Base-by-base conservation (phyloP, 306 rosid genomes). In the Dalbergia oliveri region DNA sequence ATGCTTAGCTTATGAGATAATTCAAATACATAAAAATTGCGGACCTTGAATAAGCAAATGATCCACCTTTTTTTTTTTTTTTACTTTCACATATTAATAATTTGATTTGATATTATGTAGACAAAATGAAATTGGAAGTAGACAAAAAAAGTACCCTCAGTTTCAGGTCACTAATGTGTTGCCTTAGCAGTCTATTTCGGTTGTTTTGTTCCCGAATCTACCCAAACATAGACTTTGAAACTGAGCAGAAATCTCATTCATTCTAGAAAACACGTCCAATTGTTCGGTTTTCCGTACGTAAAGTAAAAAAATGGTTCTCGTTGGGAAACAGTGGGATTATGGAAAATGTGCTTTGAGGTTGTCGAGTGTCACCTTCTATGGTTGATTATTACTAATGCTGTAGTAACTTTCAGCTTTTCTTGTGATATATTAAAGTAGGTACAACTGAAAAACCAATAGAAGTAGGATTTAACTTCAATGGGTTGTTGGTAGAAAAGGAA, bases 181-280 rank as follows among this genome's bases (percentile, higher is more conserved):
- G 44, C 19, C 68, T 4, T 6, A 34, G 44, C 35, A 33, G 19
- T 63, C 45, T 19, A 63, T 62, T 50, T 62, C 1, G 31, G 62
- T 33, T 14, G 68, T 37, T 9, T 44, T 44, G 34, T 15, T 13
- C 44, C 45, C 45, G 15, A 63, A 33, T 63, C 11, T 18, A 63
- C 18, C 68, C 10, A 34, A 49, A 14, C 12, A 14, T 34, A n/a
- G 31, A 8, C 45, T 63, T 34, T 1, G 11, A 35, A 33, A 63
- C 43, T 63, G 45, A 63, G 45, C 21, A 33, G 44, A 35, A 63
- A 61, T 56, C 61, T 18, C 61, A 56, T 56, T 56, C 61, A 56
- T 56, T 56, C 31, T 10, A 16, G 61, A 56, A 56, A 49, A 49
- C n/a, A 4, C 54, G 13, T 49, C 54, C 5, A 50, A 16, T 50